Percentiles rank a stretch among this genome's conserved stretches.
These are phyloP conservation scores for Pseudogymnoascus sp. DNA, from an alignment of 2,329 filamentous ascomycete genomes.

Conservation along the genomic window DNA sequence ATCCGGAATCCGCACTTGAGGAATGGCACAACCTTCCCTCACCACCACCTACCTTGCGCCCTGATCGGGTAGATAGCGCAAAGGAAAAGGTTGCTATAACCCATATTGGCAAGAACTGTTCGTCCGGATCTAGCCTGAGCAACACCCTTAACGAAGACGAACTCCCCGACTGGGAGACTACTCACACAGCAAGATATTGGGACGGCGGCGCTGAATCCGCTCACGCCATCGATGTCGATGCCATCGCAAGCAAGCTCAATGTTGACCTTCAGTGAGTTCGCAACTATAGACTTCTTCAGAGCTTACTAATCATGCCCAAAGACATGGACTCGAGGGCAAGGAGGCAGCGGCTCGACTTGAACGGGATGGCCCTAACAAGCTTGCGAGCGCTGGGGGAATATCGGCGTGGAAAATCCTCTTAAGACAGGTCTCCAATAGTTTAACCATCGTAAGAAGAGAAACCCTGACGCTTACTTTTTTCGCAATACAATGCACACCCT, in stretches of 20 bases:
- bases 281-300: not conserved
- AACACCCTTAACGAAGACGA: not conserved
- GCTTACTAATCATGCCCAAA: constrained; percentile 30
- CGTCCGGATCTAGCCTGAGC: not conserved
- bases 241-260: constrained; percentile 16
- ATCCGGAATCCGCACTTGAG: not conserved
- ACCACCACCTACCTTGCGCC: constrained; percentile 3
- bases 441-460: constrained; percentile 49
- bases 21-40: constrained; percentile 9
- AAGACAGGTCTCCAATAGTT: constrained; percentile 68
- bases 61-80: constrained; percentile 4
- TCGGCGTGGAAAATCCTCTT: constrained; percentile 68
- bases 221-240: constrained; percentile 25
- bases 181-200: constrained; percentile 3
- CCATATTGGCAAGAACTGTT: not conserved
- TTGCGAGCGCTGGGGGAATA: constrained; percentile 62
- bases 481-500: constrained; percentile 9
- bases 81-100: constrained; percentile 2
- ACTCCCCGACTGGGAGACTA: not conserved
- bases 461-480: not conserved
- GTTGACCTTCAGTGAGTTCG: constrained; percentile 16
- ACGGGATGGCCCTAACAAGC: constrained; percentile 60
- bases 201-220: constrained; percentile 25
- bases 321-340: constrained; percentile 52
- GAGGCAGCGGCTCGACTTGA: constrained; percentile 58